These are phyloP conservation scores for Potentilla sterilis DNA, from an alignment of 306 rosid species.

Conservation along the genomic window DNA sequence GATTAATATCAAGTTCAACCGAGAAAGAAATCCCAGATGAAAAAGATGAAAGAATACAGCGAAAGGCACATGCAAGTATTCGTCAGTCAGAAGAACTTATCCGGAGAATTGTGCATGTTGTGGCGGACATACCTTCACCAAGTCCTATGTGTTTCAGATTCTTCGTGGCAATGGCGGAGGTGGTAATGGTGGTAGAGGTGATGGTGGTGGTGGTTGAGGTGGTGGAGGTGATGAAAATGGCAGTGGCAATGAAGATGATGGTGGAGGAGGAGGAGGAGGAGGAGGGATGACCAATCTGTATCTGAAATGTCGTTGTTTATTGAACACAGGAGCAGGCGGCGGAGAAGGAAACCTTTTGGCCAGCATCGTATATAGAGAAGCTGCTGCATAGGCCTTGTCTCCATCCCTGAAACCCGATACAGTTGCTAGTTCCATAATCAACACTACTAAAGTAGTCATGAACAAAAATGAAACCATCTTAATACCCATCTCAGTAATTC, in stretches of 20 bases:
- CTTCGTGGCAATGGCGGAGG: not conserved
- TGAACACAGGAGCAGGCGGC: not conserved
- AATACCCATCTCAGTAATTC: not conserved
- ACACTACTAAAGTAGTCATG: not conserved
- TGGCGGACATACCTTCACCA: not conserved
- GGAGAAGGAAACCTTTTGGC: not conserved
- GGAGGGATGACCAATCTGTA: not conserved
- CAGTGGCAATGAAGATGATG: not conserved
- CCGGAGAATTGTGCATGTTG: not conserved
- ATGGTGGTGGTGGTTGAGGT: not conserved
- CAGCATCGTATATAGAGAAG: not conserved
- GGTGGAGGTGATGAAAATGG: not conserved
- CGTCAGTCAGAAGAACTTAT: not conserved
- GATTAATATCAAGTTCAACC: not conserved
- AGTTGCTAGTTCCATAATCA: not conserved
- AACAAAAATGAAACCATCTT: not conserved
- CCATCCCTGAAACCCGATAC: not conserved
- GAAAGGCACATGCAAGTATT: not conserved
- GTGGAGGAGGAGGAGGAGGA: not conserved
- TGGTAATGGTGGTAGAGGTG: not conserved
- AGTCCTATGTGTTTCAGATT: not conserved
- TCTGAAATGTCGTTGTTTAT: not conserved
- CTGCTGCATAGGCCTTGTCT: not conserved
- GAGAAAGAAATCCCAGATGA: not conserved
- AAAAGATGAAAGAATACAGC: not conserved